Evolutionary conservation across 305 asterid genomes (phyloP), one percentile per base, ranked within the genome.

Genomic region (Salvia sclarea): DNA sequence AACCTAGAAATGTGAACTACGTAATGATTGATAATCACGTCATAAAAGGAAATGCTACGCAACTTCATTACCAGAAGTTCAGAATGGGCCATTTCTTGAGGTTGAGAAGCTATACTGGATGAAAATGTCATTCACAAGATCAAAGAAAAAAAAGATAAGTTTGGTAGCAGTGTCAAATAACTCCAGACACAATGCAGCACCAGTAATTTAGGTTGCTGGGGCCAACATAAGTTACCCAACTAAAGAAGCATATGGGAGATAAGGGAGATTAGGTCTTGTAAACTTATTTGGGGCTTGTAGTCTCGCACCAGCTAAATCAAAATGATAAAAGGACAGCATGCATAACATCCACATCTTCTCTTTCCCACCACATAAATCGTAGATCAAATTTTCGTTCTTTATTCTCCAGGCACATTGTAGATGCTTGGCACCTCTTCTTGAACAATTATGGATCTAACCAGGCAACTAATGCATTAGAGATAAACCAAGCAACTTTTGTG

Each of bases 161-260:
- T n/a, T n/a, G n/a, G n/a, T 44, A 0, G 14, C 7, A 64, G 60
- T 66, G 64, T 25, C 75, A 40, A 43, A 56, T 38, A 58, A 45
- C 12, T 11, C 64, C 49, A 31, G 25, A 56, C 56, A 41, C 53
- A 22, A 14, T 11, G 56, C 30, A 71, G n/a, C 21, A n/a, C 11
- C 60, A 41, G 21, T 28, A 63, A 48, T 33, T 33, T 18, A 18
- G 53, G 61, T 20, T 49, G 68, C 5, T 17, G 66, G 35, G 18
- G 24, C 16, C 64, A 33, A 33, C 47, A 57, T 9, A 33, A 33
- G 64, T 58, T 20, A 47, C 16, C 37, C 22, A 56, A 48, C 25
- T 11, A 43, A 25, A 48, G 35, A 52, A 66, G 72, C 56, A 40
- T 18, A 33, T 4, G 8, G 7, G 43, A 47, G 38, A 41, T 11